These are phyloP conservation scores for Gomphus sp. DNA, from an alignment of 1,284 basidiomycete genomes.

Conservation along the genomic window DNA sequence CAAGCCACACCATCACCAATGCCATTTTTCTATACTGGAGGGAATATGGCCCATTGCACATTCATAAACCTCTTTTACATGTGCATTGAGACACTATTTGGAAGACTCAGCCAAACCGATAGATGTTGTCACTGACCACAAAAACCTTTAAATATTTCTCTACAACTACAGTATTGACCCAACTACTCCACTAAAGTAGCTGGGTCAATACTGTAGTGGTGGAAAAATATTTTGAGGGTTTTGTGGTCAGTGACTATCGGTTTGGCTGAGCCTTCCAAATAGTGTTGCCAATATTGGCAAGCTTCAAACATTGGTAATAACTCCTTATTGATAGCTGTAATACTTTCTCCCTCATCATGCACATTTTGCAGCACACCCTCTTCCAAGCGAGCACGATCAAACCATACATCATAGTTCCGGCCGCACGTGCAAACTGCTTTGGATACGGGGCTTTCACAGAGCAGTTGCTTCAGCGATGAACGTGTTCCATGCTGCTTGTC, in stretches of 20 bases:
- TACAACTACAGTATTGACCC: no score
- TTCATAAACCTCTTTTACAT: conserved; percentile 93
- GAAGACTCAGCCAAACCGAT: no score
- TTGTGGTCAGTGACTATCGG: no score
- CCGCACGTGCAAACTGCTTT: conserved; percentile 82
- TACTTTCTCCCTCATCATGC: conserved; percentile 31
- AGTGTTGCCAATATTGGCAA: no score
- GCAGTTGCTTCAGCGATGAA: conserved; percentile 84
- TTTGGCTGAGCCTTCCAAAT: no score
- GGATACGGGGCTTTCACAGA: conserved; percentile 82
- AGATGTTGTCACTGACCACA: no score
- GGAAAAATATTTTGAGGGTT: no score
- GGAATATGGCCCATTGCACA: conserved; percentile 95
- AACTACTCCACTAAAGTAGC: no score
- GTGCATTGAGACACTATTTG: conserved; percentile 23
- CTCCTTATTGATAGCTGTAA: conserved; percentile 33
- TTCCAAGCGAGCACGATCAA: conserved; percentile 91
- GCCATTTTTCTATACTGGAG: conserved; percentile 79
- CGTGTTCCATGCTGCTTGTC: conserved; percentile 97
- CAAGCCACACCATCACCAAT: conserved; percentile 93
- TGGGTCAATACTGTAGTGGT: no score
- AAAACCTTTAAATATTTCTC: no score
- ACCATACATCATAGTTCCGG: conserved; percentile 97
- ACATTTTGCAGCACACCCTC: conserved; percentile 65
- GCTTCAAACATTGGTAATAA: no score